Conservation (phyloP, 2,329 filamentous ascomycete genomes). For the Xylariaceae sp. region DNA sequence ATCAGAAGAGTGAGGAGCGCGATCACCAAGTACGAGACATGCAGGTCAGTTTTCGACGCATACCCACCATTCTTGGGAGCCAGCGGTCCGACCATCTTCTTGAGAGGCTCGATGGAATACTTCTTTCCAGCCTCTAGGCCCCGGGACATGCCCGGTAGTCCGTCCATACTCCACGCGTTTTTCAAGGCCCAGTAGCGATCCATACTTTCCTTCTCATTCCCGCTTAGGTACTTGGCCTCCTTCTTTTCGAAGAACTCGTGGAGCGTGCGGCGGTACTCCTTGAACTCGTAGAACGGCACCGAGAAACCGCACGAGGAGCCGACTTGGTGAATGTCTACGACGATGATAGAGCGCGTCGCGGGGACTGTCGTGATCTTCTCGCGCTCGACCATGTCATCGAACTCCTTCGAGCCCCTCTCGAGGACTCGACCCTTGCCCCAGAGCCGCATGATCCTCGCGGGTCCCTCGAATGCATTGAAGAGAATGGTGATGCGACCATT, state of each 20-base stretch:
- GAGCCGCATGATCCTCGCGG: conserved; percentile 34
- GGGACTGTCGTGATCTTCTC: conserved; percentile 21
- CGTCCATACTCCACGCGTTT: conserved; percentile 36
- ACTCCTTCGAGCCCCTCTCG: conserved; percentile 27
- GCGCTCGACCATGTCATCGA: conserved; percentile 29
- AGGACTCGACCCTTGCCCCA: conserved; percentile 34
- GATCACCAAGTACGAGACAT: conserved; percentile 13
- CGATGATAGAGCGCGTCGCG: conserved; percentile 32
- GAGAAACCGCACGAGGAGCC: conserved; percentile 36
- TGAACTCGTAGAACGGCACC: conserved; percentile 36
- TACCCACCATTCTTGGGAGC: conserved; percentile 20
- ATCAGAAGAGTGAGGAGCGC: conserved; percentile 5
- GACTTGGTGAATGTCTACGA: conserved; percentile 35
- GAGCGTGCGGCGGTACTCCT: conserved; percentile 30
- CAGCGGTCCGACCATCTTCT: conserved; percentile 35
- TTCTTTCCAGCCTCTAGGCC: conserved; percentile 26
- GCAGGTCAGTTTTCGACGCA: conserved; percentile 1
- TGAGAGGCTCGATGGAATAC: conserved; percentile 29
- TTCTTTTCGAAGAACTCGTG: conserved; percentile 30
- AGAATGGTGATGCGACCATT: conserved; percentile 72
- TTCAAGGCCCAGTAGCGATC: conserved; percentile 37
- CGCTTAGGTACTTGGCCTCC: conserved; percentile 25
- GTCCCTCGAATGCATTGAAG: conserved; percentile 50
- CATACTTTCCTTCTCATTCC: conserved; percentile 33
- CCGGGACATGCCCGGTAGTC: conserved; percentile 32